Percentiles rank a stretch among this genome's conserved stretches.
Conservation (phyloP, 257 asterid genomes). For the Ophiorrhiza pumila region DNA sequence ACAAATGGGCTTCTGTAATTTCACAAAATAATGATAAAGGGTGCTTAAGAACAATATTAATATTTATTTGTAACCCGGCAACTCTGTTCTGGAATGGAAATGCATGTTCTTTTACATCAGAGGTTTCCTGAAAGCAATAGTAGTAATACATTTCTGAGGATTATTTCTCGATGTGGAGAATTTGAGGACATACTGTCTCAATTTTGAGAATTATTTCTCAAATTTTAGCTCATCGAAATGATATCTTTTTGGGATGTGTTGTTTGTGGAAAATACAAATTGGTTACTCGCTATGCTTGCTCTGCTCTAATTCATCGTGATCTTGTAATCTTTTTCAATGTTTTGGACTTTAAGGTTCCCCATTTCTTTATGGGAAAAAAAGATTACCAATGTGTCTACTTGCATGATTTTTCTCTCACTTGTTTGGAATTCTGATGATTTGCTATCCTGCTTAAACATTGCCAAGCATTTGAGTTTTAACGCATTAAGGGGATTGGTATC, state of each 20-base stretch:
- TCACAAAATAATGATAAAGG: not conserved
- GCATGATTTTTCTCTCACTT: not conserved
- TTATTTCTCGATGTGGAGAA: not conserved
- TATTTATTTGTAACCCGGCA: not conserved
- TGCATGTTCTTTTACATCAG: not conserved
- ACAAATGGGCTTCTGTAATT: not conserved
- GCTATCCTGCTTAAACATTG: not conserved
- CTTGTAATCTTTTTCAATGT: not conserved
- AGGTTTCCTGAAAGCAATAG: not conserved
- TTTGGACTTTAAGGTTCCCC: not conserved
- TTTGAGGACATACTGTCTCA: not conserved
- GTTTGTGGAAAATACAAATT: not conserved
- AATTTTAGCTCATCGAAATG: too few species aligned
- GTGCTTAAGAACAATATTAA: not conserved
- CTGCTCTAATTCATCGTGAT: not conserved
- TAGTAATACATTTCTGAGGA: not conserved
- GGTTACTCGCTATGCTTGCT: not conserved
- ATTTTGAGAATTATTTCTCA: too few species aligned
- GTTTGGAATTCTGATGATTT: not conserved
- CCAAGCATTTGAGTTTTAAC: not conserved
- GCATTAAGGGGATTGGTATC: not conserved
- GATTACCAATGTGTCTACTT: not conserved
- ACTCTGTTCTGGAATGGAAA: not conserved
- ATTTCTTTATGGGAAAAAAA: not conserved
- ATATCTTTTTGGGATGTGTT: not conserved